Base-by-base conservation (phyloP, 2,329 filamentous ascomycete species). In the Talaromyces piceae region DNA sequence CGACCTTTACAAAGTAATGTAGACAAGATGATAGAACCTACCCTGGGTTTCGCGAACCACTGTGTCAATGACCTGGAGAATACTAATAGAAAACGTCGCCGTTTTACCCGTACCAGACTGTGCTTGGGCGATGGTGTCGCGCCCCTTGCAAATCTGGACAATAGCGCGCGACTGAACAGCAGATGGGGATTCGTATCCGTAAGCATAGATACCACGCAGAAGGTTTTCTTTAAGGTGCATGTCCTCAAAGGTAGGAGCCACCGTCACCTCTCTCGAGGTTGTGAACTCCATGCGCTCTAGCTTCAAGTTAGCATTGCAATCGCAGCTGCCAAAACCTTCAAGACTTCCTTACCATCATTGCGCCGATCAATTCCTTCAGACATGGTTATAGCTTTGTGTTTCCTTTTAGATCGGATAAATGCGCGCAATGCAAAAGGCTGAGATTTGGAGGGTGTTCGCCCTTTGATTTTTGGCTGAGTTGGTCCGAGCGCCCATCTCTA, bases 151-250 rank as follows among this genome's bases (percentile, higher is more conserved):
- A 65, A 98, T 88, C 74, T 97, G 93, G 46, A 98, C 93, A 66
- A 98, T 98, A 49, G 93, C 93, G 66, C 93, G 88, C 59, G 91
- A 96, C 75, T 98, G 93, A 16, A 98, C 91, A 12, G 93, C 93
- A 0, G 93, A 98, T 11, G 93, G 93, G 2, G 93, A 96, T 70
- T 98, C 93, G 73, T 97, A 98, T 58, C 93, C 93, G 63, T 98
- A 98, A 30, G 93, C 93, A 68, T 98, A 98, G 67, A 98, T 91
- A 58, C 93, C 93, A 59, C 93, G 91, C 59, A 98, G 83, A 30
- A 98, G 83, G 66, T 94, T 95, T 71, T 97, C 91, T 75, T 98
- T 98, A 69, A 98, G 71, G 61, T 94, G 91, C 91, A 97, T 95
- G 55, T 88, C 87, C 76, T 94, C 88, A 68, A 95, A 93, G 49